Percentiles rank a stretch among this genome's conserved stretches.
phyloP scores from a whole-genome alignment of 1,284 basidiomycete genomes.

The Marasmius tenuissimus region DNA sequence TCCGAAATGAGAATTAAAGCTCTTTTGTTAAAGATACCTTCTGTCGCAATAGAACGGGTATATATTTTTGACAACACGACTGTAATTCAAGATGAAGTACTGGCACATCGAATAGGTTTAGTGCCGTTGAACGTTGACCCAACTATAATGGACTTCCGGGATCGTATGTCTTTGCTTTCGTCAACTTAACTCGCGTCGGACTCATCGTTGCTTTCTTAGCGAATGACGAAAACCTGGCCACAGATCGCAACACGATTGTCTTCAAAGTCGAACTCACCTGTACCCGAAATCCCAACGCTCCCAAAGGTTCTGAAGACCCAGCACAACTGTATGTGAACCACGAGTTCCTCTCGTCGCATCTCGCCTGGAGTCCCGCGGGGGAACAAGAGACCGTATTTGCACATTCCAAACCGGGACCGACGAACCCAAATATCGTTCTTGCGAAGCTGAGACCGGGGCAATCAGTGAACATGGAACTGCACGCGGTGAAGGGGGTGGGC shows the following conservation, averaged over 20 bases:
- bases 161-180: slow-evolving; percentile 25
- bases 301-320: slow-evolving; percentile 62
- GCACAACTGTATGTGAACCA: slow-evolving; percentile 69
- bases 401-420: slow-evolving; percentile 59
- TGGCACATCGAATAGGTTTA: slow-evolving; percentile 89
- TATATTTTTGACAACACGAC: slow-evolving; percentile 97
- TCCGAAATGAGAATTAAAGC: neutral
- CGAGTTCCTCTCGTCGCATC: slow-evolving; percentile 77
- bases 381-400: slow-evolving; percentile 67
- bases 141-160: slow-evolving; percentile 51
- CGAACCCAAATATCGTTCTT: slow-evolving; percentile 86
- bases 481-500: slow-evolving; percentile 94
- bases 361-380: slow-evolving; percentile 87
- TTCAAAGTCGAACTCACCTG: slow-evolving; percentile 82
- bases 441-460: slow-evolving; percentile 95
- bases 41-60: slow-evolving; percentile 90
- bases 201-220: neutral
- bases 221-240: slow-evolving; percentile 58
- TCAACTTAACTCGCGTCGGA: neutral
- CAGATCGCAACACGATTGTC: slow-evolving; percentile 91
- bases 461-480: slow-evolving; percentile 81
- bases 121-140: slow-evolving; percentile 91
- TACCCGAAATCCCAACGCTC: slow-evolving; percentile 54
- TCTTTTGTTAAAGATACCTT: slow-evolving; percentile 66
- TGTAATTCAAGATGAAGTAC: slow-evolving; percentile 93